phyloP scores from a whole-genome alignment of 2,329 filamentous ascomycete species.

The Pseudocercospora vitis region DNA sequence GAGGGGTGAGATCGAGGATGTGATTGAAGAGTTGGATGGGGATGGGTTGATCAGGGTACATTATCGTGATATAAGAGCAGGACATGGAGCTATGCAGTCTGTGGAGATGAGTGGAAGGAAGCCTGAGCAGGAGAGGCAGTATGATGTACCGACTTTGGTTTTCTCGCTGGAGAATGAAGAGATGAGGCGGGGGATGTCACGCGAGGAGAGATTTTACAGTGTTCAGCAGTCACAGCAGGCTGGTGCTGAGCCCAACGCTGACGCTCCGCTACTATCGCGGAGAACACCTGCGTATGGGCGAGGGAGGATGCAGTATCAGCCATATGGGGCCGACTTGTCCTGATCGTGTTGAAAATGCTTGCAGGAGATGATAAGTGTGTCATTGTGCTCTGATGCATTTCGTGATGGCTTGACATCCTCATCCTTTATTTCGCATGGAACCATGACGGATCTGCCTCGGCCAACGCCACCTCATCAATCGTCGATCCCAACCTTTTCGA shows the following conservation, averaged over 20 bases:
- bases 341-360: no score
- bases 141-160: neutral
- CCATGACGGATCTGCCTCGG: constrained; percentile 12
- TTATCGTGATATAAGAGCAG: neutral
- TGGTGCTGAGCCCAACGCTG: neutral
- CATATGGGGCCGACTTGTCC: neutral
- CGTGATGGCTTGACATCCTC: neutral
- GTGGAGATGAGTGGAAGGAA: neutral
- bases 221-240: neutral
- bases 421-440: constrained; percentile 18
- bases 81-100: neutral
- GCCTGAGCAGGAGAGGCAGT: neutral
- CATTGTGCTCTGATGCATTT: neutral
- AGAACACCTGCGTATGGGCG: neutral
- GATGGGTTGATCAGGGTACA: neutral
- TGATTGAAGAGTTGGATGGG: neutral
- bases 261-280: neutral
- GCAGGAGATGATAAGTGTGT: no score
- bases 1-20: neutral
- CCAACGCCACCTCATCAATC: constrained; percentile 23
- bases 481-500: constrained; percentile 37
- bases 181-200: neutral
- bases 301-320: neutral
- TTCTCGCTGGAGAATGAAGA: neutral
- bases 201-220: neutral